Conservation (phyloP, 768 basidiomycete species). For the Phylloporus sp. region DNA sequence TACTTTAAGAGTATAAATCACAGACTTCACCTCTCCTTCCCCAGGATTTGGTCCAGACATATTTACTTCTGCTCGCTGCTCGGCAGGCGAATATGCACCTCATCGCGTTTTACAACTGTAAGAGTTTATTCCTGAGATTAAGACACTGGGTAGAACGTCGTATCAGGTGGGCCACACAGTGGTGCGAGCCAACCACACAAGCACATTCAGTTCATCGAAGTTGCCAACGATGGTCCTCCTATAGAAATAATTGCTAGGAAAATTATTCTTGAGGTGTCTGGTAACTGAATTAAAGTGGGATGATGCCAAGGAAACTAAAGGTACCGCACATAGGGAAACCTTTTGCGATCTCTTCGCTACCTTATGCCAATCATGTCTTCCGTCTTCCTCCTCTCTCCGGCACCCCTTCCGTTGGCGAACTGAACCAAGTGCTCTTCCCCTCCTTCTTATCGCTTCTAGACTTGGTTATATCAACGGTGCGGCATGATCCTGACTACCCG, state of each 20-base stretch:
- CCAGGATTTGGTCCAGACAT: constrained; percentile 70
- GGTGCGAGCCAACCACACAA: constrained; percentile 91
- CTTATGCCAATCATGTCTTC: constrained; percentile 78
- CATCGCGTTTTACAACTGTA: constrained; percentile 91
- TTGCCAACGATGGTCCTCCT: constrained; percentile 63
- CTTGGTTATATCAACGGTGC: constrained; percentile 66
- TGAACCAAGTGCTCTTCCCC: constrained; percentile 48
- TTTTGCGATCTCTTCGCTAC: constrained; percentile 59
- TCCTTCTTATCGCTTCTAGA: constrained; percentile 74
- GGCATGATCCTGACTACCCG: constrained; percentile 60
- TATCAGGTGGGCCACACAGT: constrained; percentile 63
- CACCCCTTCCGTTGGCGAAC: constrained; percentile 31
- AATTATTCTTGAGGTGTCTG: constrained; percentile 46
- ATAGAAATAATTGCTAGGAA: constrained; percentile 65
- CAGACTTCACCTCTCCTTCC: constrained; percentile 81
- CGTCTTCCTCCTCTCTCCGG: constrained; percentile 36
- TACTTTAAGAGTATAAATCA: constrained; percentile 55
- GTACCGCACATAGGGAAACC: constrained; percentile 51
- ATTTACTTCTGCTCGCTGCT: constrained; percentile 68
- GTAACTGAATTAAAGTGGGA: constrained; percentile 6
- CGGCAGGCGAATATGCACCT: constrained; percentile 51
- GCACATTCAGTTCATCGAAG: constrained; percentile 82
- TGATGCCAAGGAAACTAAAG: constrained; percentile 1
- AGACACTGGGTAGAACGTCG: not conserved
- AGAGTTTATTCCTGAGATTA: constrained; percentile 14